Conservation (phyloP, 257 asterid species). For the Nicotiana knightiana region DNA sequence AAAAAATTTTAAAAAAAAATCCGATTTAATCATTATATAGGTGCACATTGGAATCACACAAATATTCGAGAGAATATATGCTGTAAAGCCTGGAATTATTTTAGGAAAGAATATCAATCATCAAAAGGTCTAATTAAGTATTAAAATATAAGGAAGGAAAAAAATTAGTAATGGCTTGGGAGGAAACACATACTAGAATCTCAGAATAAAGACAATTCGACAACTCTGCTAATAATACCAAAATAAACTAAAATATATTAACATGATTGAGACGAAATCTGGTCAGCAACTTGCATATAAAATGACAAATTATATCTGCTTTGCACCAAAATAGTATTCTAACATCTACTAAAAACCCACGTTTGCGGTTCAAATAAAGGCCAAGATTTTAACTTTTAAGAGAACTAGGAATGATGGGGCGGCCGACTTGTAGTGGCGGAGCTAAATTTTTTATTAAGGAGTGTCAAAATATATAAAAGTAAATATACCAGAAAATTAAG, state of each 20-base stretch:
- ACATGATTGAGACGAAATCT: not conserved
- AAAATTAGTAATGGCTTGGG: not conserved
- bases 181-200: not conserved
- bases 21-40: not conserved
- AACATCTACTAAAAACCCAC: not conserved
- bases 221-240: slow-evolving; percentile 1
- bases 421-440: no score
- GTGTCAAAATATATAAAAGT: no score
- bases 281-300: not conserved
- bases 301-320: not conserved
- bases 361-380: not conserved
- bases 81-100: not conserved
- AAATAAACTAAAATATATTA: not conserved
- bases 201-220: not conserved
- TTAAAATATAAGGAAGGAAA: not conserved
- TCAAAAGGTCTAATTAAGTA: not conserved
- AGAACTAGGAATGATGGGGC: not conserved
- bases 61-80: not conserved
- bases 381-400: not conserved
- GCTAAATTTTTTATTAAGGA: no score
- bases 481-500: no score
- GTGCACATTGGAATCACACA: not conserved
- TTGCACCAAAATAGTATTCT: not conserved
- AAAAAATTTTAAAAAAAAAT: not conserved
- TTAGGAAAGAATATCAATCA: not conserved